These are phyloP conservation scores for Pleurotus ostreatus DNA, from an alignment of 768 basidiomycete genomes.

Conservation along the genomic window DNA sequence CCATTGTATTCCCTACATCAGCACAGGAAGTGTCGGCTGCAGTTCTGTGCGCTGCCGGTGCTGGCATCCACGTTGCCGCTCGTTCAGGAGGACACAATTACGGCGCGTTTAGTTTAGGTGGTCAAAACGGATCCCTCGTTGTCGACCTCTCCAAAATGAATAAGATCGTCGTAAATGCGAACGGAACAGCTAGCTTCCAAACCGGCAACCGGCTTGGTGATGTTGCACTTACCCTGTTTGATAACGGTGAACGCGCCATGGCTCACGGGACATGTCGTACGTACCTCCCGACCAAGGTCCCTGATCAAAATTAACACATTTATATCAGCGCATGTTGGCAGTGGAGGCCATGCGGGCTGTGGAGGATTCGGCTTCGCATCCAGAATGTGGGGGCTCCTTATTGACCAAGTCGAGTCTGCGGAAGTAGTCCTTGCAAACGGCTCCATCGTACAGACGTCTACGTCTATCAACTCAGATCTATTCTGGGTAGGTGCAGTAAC, in stretches of 20 bases:
- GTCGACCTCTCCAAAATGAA: constrained; percentile 41
- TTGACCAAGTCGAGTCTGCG: constrained; percentile 40
- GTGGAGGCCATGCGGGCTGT: constrained; percentile 48
- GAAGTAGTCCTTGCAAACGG: constrained; percentile 26
- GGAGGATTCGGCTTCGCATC: constrained; percentile 49
- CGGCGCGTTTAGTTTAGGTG: constrained; percentile 45
- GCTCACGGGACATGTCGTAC: constrained; percentile 47
- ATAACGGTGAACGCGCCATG: constrained; percentile 36
- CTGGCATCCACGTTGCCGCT: constrained; percentile 35
- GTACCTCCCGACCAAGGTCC: neutral
- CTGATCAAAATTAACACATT: neutral
- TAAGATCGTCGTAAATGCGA: constrained; percentile 29
- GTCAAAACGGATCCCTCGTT: constrained; percentile 37
- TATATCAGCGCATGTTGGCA: constrained; percentile 36
- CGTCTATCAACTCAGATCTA: constrained; percentile 36
- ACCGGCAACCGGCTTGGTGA: constrained; percentile 45
- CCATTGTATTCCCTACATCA: constrained; percentile 23
- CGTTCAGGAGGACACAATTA: constrained; percentile 51
- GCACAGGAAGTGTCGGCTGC: constrained; percentile 24
- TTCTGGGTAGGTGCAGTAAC: constrained; percentile 39
- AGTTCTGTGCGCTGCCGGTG: constrained; percentile 24
- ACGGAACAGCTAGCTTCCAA: constrained; percentile 34
- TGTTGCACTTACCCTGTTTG: constrained; percentile 33
- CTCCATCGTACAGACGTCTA: constrained; percentile 33
- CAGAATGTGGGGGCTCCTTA: constrained; percentile 45